These are phyloP conservation scores for Aurifilum marmelostoma DNA, from an alignment of 2,329 filamentous ascomycete genomes.

Conservation along the genomic window DNA sequence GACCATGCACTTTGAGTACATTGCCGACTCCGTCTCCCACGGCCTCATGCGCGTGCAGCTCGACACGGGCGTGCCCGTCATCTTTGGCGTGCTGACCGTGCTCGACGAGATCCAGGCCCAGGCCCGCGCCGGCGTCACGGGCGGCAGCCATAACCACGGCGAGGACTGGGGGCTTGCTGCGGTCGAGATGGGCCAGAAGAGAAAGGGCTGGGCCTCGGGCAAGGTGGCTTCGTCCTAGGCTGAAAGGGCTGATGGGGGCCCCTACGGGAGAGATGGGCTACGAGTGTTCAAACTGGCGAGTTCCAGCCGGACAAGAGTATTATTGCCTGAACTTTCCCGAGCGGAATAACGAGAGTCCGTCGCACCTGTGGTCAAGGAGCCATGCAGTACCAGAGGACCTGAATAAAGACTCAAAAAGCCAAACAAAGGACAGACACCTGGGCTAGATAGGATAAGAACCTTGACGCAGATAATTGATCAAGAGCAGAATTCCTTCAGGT, in stretches of 20 bases:
- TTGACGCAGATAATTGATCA: not conserved
- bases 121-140: conserved; percentile 76
- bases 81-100: conserved; percentile 91
- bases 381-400: not conserved
- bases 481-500: conserved; percentile 11
- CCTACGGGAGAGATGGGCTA: not conserved
- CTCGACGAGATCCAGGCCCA: conserved; percentile 86
- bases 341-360: not conserved
- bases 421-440: not conserved
- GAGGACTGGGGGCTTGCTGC: conserved; percentile 95
- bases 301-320: not conserved
- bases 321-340: not conserved
- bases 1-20: conserved; percentile 99
- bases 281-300: conserved; percentile 1
- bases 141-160: conserved; percentile 83
- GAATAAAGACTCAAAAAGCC: not conserved
- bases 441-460: not conserved
- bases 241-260: no score
- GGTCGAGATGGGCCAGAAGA: conserved; percentile 91
- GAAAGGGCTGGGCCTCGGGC: conserved; percentile 79
- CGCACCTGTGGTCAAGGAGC: not conserved
- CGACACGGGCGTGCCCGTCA: conserved; percentile 83
- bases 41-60: conserved; percentile 94
- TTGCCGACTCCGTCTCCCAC: conserved; percentile 86
- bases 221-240: conserved; percentile 48